Evolutionary conservation across 129 eudicot genomes (phyloP).

Genomic region (Centrapalus pauciflorus): DNA sequence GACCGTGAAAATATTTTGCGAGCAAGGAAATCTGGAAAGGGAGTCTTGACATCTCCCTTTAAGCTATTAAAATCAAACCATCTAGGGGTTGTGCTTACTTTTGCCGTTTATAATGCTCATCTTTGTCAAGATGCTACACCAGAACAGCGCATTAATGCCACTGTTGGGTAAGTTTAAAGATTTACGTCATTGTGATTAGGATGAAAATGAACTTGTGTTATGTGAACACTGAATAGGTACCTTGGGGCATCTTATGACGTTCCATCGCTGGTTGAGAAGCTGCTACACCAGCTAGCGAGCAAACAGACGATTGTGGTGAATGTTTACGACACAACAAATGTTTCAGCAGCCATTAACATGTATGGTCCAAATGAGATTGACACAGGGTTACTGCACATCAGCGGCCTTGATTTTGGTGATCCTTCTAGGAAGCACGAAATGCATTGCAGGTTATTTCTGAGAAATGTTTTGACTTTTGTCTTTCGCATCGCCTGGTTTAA

Average conservation of each 20-base stretch:
- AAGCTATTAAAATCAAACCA: constrained; percentile 80
- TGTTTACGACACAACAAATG: constrained; percentile 81
- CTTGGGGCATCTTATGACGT: constrained; percentile 91
- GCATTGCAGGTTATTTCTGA: constrained; percentile 69
- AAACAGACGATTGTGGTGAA: constrained; percentile 83
- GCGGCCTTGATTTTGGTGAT: constrained; percentile 87
- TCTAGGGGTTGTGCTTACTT: constrained; percentile 88
- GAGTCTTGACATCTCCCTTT: constrained; percentile 87
- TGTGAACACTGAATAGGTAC: constrained; percentile 57
- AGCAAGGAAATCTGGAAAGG: constrained; percentile 92
- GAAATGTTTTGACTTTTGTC: background rate
- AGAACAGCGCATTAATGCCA: constrained; percentile 68
- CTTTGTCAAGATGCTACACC: constrained; percentile 70
- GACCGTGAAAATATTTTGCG: constrained; percentile 92
- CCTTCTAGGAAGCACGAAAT: constrained; percentile 89
- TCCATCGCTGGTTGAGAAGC: constrained; percentile 84
- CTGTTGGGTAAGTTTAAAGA: constrained; percentile 60
- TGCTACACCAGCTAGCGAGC: constrained; percentile 89
- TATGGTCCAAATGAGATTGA: constrained; percentile 61
- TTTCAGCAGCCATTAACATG: constrained; percentile 53
- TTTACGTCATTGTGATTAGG: background rate
- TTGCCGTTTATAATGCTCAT: constrained; percentile 65
- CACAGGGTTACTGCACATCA: constrained; percentile 51
- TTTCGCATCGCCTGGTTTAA: background rate
- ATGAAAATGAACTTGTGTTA: background rate